A percentile compares a stretch with the other conserved stretches of the same genome.
phyloP scores from a whole-genome alignment of 495 filamentous ascomycete genomes.

The Parachaetomium inaequale region DNA sequence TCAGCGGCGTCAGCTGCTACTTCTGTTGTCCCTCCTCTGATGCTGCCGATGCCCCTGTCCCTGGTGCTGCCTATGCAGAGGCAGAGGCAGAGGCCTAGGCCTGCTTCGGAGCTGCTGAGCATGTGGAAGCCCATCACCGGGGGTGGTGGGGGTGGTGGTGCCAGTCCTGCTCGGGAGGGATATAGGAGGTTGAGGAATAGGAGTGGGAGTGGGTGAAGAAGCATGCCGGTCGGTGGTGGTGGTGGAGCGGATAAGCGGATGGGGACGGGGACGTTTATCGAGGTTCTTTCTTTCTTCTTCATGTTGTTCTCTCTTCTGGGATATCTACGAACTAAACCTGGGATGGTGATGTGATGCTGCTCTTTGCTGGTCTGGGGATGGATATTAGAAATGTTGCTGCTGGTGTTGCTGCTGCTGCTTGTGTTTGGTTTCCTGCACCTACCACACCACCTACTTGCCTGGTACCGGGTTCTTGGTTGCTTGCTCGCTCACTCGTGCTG shows the following conservation, averaged over 20 bases:
- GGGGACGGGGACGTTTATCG: not conserved
- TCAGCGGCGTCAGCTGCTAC: not conserved
- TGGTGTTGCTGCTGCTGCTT: not conserved
- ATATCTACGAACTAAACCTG: conserved; percentile 9
- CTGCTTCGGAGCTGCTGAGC: conserved; percentile 19
- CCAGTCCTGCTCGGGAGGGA: not conserved
- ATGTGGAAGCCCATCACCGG: conserved; percentile 19
- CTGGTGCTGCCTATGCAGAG: not conserved
- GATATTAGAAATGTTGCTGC: conserved; percentile 5
- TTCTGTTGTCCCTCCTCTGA: not conserved
- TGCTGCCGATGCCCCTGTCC: not conserved
- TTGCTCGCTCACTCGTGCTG: not conserved
- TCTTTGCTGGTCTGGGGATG: not conserved
- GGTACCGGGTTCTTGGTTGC: not conserved
- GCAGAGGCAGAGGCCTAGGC: conserved; percentile 6
- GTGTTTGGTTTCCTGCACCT: not conserved
- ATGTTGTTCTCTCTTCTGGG: conserved; percentile 5
- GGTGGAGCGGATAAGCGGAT: not conserved
- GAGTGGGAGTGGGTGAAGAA: conserved; percentile 8
- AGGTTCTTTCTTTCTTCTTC: not conserved
- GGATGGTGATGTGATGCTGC: conserved; percentile 8
- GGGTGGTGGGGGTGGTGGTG: not conserved
- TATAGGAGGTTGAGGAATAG: conserved; percentile 9
- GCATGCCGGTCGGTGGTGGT: not conserved
- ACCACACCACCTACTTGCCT: not conserved